A percentile compares a stretch with the other conserved stretches of the same genome.
phyloP scores from a whole-genome alignment of 768 basidiomycete genomes.

The Serendipita sp. region DNA sequence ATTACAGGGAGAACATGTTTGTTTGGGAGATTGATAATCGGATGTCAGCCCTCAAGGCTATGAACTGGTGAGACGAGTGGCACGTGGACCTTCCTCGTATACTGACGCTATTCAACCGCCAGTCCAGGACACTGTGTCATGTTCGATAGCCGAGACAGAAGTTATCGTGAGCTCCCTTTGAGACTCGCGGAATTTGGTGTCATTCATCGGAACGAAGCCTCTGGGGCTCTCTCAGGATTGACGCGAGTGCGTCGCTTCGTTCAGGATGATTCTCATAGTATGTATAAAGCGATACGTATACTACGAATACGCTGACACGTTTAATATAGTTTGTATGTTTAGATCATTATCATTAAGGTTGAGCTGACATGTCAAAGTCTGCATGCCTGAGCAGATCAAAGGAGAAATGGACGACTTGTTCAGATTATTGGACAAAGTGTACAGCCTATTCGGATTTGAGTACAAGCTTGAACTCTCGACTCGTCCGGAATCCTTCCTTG shows the following conservation, averaged over 20 bases:
- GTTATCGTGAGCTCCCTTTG: conserved; percentile 89
- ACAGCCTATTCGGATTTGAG: conserved; percentile 87
- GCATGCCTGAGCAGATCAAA: conserved; percentile 40
- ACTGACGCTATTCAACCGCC: neutral
- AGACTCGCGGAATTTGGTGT: conserved; percentile 97
- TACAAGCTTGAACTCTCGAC: conserved; percentile 92
- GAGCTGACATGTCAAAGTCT: neutral
- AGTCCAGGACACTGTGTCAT: conserved; percentile 84
- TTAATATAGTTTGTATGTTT: neutral
- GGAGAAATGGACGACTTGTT: conserved; percentile 76
- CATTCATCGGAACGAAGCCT: conserved; percentile 91
- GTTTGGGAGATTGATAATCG: conserved; percentile 88
- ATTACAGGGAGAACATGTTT: conserved; percentile 99
- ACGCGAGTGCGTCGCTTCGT: conserved; percentile 89
- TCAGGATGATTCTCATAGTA: conserved; percentile 88
- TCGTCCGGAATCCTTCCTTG: conserved; percentile 86
- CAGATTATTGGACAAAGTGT: conserved; percentile 88
- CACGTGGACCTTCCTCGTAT: neutral
- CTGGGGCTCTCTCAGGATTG: conserved; percentile 81
- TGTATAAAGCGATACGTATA: neutral
- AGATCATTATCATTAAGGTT: neutral
- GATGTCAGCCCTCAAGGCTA: conserved; percentile 89
- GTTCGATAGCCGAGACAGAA: conserved; percentile 85
- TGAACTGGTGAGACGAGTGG: conserved; percentile 58
- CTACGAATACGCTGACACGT: neutral